Conservation (phyloP, 257 asterid species). For the Nicotiana benthamiana region DNA sequence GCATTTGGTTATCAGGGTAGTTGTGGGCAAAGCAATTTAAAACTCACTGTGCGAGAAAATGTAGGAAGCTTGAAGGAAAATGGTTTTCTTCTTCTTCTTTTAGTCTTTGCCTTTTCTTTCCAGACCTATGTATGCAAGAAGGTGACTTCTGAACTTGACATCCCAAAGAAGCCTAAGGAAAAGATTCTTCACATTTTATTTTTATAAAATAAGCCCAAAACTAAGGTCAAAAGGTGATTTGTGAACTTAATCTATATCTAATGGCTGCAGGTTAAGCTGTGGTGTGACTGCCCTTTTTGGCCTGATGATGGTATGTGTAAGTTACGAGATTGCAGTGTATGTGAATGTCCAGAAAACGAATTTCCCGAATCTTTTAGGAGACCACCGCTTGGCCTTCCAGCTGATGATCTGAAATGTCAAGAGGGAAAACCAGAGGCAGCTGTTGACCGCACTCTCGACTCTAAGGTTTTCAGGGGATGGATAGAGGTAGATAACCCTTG, state of each 20-base stretch:
- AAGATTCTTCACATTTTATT: neutral
- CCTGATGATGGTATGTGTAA: slow-evolving; percentile 98
- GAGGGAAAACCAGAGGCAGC: slow-evolving; percentile 86
- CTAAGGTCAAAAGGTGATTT: neutral
- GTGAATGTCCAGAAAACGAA: slow-evolving; percentile 89
- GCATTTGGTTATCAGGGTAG: neutral
- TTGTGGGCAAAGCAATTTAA: slow-evolving; percentile 2
- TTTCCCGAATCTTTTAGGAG: slow-evolving; percentile 75
- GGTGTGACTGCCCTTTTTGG: slow-evolving; percentile 99
- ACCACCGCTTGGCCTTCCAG: slow-evolving; percentile 40
- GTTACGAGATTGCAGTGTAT: slow-evolving; percentile 90
- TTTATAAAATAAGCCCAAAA: neutral
- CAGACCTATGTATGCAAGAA: neutral
- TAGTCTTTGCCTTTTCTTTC: neutral
- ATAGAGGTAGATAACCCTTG: slow-evolving; percentile 87
- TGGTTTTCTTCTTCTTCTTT: neutral
- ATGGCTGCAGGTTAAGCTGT: slow-evolving; percentile 69
- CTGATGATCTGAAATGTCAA: slow-evolving; percentile 86
- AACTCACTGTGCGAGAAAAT: neutral
- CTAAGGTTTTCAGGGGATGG: slow-evolving; percentile 90
- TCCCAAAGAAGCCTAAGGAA: neutral
- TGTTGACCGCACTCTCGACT: slow-evolving; percentile 87
- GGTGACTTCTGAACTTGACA: neutral
- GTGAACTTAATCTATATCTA: slow-evolving; percentile 10
- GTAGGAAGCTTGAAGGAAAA: neutral